phyloP scores from a whole-genome alignment of 2,329 filamentous ascomycete genomes.

The Aspergillus tubingensis region DNA sequence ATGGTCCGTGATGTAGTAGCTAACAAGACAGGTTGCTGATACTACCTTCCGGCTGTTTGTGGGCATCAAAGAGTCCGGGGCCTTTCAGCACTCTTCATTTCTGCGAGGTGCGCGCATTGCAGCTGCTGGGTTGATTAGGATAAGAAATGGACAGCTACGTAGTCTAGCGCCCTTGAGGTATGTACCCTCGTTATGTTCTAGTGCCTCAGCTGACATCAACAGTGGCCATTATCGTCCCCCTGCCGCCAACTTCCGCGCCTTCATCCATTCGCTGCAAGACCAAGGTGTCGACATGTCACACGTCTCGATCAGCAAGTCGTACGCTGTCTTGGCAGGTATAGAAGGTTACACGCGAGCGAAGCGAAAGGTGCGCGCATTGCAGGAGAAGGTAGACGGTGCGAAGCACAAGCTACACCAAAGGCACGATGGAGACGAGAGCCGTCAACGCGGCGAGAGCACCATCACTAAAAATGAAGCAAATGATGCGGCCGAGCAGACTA shows the following conservation, averaged over 20 bases:
- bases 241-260: conserved; percentile 77
- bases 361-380: conserved; percentile 22
- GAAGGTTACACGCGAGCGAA: conserved; percentile 76
- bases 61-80: conserved; percentile 83
- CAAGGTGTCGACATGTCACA: conserved; percentile 76
- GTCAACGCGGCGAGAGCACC: neutral
- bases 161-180: conserved; percentile 64
- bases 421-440: neutral
- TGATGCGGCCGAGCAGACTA: neutral
- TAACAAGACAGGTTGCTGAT: conserved; percentile 55
- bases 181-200: neutral
- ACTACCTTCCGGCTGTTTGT: conserved; percentile 79
- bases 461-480: neutral
- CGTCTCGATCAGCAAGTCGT: conserved; percentile 77
- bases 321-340: conserved; percentile 77
- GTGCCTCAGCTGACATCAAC: conserved; percentile 40
- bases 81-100: conserved; percentile 90
- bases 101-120: conserved; percentile 79
- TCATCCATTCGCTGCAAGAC: conserved; percentile 71
- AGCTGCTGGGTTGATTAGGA: conserved; percentile 80
- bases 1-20: too few species aligned
- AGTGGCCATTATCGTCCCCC: conserved; percentile 86
- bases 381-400: conserved; percentile 23
- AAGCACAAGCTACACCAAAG: conserved; percentile 2
- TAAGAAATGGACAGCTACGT: conserved; percentile 76